Evolutionary conservation across 192 early-diverging fungal genomes (phyloP).

Genomic region (Paraglomus occultum): DNA sequence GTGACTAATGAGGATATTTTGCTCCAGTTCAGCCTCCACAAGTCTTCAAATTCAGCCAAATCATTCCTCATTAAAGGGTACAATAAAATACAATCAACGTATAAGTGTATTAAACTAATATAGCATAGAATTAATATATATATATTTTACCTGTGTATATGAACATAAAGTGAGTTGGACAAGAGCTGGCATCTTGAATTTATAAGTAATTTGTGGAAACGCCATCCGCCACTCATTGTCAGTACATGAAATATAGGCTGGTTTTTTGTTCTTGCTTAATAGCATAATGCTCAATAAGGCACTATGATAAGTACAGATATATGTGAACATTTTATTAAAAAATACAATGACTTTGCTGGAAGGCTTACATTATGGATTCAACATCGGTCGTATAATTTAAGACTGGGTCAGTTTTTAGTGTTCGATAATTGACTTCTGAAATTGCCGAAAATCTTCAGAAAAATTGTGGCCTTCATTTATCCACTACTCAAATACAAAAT

Average conservation of each 20-base stretch:
- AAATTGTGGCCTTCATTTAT: conserved; percentile 26
- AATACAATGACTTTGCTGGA: conserved; percentile 21
- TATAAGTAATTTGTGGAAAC: conserved; percentile 27
- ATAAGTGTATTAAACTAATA: conserved; percentile 16
- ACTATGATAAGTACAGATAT: conserved; percentile 24
- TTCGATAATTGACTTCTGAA: conserved; percentile 27
- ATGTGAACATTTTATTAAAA: conserved; percentile 28
- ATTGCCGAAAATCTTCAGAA: conserved; percentile 20
- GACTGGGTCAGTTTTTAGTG: conserved; percentile 21
- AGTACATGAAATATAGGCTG: conserved; percentile 25
- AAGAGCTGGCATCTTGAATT: conserved; percentile 28
- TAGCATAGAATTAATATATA: conserved; percentile 21
- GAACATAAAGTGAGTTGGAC: conserved; percentile 24
- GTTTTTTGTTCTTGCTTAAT: conserved; percentile 28
- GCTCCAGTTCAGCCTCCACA: conserved; percentile 26
- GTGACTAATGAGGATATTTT: conserved; percentile 25
- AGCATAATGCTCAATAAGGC: conserved; percentile 19
- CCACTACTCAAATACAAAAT: conserved; percentile 26
- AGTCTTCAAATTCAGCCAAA: conserved; percentile 24
- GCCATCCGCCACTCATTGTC: conserved; percentile 23
- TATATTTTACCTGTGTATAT: conserved; percentile 27
- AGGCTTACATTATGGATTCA: conserved; percentile 24
- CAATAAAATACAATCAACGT: background rate
- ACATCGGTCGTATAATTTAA: conserved; percentile 23
- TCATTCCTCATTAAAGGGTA: conserved; percentile 25